phyloP scores from a whole-genome alignment of 179 eudicot species.

The Carnegiea gigantea region DNA sequence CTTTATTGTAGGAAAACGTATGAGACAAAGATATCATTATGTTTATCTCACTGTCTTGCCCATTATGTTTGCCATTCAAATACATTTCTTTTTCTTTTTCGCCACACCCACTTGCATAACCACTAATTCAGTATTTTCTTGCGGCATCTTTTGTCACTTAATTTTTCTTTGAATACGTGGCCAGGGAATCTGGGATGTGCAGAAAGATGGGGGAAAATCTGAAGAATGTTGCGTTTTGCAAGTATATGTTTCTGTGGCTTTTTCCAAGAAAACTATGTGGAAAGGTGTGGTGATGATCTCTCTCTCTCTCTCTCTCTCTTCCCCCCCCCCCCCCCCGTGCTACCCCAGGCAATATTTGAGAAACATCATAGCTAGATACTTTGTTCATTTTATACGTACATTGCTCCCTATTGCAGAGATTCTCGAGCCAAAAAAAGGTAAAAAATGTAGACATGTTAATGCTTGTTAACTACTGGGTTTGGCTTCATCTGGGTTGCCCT shows the following conservation, averaged over 20 bases:
- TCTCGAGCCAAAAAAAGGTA: background rate
- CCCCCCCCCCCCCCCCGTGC: background rate
- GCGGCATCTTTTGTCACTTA: background rate
- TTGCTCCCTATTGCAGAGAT: background rate
- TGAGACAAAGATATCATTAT: background rate
- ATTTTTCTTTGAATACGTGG: background rate
- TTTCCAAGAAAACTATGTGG: constrained; percentile 13
- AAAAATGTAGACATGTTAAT: background rate
- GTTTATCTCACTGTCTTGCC: background rate
- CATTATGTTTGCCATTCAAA: background rate
- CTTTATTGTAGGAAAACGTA: background rate
- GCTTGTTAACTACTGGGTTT: background rate
- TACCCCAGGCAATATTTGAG: background rate
- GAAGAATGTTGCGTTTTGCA: constrained; percentile 3
- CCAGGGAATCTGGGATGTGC: constrained; percentile 13
- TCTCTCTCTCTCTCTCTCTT: background rate
- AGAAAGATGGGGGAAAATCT: background rate
- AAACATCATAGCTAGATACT: background rate
- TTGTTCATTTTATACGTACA: background rate
- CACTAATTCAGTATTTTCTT: background rate
- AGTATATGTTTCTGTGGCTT: constrained; percentile 8
- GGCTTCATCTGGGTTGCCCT: background rate
- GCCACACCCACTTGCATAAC: background rate
- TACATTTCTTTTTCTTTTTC: background rate
- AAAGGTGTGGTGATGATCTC: constrained; percentile 1